Evolutionary conservation across 441 rosid species (phyloP).

Genomic region (Lepidium campestre): DNA sequence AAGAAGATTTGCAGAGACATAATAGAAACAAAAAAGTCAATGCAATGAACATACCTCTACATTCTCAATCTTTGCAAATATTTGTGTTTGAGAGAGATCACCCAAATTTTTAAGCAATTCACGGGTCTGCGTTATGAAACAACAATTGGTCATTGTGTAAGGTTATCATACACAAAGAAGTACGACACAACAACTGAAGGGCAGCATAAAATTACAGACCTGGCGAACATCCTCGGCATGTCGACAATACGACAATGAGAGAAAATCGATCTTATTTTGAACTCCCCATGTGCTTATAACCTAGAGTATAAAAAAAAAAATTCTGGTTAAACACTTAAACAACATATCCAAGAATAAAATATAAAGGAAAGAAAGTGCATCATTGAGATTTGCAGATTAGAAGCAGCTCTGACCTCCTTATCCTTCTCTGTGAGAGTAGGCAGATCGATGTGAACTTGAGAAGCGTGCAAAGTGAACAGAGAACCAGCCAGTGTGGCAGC

Average conservation of each 20-base stretch:
- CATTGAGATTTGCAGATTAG: background rate
- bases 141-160: background rate
- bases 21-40: background rate
- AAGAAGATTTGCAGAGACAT: background rate
- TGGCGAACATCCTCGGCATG: constrained; percentile 97
- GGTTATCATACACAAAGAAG: background rate
- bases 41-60: constrained; percentile 50
- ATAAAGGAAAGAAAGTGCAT: background rate
- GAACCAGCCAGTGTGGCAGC: constrained; percentile 84
- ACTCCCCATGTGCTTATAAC: constrained; percentile 93
- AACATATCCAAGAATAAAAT: background rate
- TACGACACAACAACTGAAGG: background rate
- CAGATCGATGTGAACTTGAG: constrained; percentile 80
- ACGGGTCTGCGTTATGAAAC: constrained; percentile 56
- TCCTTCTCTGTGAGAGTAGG: constrained; percentile 92
- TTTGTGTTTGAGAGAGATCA: constrained; percentile 87
- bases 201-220: constrained; percentile 31
- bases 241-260: constrained; percentile 85
- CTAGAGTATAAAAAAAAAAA: constrained; percentile 33
- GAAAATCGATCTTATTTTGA: constrained; percentile 87
- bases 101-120: constrained; percentile 74
- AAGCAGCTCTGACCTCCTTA: constrained; percentile 57
- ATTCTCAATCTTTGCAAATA: constrained; percentile 93
- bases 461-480: constrained; percentile 75
- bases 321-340: background rate